These are phyloP conservation scores for Russula sp. DNA, from an alignment of 768 basidiomycete genomes.

Conservation along the genomic window DNA sequence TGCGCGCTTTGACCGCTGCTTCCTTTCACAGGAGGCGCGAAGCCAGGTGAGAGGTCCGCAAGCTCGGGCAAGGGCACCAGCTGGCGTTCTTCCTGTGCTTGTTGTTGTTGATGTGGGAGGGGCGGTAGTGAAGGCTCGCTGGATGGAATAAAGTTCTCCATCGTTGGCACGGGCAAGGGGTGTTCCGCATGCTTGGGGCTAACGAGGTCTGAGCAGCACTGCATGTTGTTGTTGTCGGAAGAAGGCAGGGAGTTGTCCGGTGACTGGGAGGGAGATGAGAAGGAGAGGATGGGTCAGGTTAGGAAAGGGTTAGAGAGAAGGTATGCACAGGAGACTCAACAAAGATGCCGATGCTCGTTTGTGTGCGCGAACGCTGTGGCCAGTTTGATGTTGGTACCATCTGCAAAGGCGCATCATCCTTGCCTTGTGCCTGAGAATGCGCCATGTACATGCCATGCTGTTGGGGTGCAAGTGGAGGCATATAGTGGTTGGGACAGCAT, in stretches of 20 bases:
- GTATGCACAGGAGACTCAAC: conserved; percentile 19
- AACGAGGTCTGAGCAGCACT: conserved; percentile 24
- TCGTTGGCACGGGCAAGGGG: conserved; percentile 5
- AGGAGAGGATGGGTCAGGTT: neutral
- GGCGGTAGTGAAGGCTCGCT: neutral
- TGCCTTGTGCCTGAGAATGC: neutral
- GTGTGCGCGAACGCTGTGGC: conserved; percentile 17
- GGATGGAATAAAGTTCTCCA: neutral
- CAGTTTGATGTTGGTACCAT: neutral
- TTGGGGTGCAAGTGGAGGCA: neutral
- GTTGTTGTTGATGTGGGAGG: neutral
- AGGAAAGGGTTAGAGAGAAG: neutral
- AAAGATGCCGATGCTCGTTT: conserved; percentile 20
- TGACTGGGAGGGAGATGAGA: conserved; percentile 17
- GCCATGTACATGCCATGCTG: neutral
- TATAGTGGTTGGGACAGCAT: neutral
- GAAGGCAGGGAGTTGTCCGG: conserved; percentile 21
- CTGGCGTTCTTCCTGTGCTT: neutral
- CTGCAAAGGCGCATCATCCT: conserved; percentile 4
- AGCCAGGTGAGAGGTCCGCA: neutral
- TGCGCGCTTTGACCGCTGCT: conserved; percentile 41
- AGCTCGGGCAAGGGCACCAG: conserved; percentile 11
- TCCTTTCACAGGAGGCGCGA: conserved; percentile 46
- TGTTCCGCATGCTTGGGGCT: conserved; percentile 27
- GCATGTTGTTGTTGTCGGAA: conserved; percentile 8